Evolutionary conservation across 768 basidiomycete species (phyloP).

Genomic region (Panus rudis): DNA sequence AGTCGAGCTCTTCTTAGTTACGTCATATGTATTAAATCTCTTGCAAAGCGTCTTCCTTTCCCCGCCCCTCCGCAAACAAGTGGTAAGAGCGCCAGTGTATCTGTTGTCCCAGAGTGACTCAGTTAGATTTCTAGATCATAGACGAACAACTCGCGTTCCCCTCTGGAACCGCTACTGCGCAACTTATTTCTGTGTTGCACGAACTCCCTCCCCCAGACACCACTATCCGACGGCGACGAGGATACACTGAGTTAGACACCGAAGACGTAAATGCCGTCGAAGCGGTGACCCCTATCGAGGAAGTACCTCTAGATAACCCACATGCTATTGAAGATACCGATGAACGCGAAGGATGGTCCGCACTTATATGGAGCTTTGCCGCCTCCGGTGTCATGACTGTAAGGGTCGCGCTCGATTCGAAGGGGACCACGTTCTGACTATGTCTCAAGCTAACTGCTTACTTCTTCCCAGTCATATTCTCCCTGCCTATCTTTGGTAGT

Average conservation of each 20-base stretch:
- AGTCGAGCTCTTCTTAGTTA: not conserved
- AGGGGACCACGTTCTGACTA: not conserved
- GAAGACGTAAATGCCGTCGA: constrained; percentile 27
- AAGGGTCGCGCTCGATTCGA: constrained; percentile 18
- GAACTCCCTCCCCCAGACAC: constrained; percentile 61
- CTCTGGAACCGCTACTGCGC: constrained; percentile 93
- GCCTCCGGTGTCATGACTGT: constrained; percentile 75
- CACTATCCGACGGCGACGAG: constrained; percentile 44
- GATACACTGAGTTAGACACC: constrained; percentile 41
- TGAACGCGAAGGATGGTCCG: constrained; percentile 60
- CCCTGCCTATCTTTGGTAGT: constrained; percentile 78
- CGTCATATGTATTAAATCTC: not conserved
- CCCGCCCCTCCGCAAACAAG: constrained; percentile 90
- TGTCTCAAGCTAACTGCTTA: constrained; percentile 65
- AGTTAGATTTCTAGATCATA: constrained; percentile 53
- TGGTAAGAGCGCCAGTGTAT: constrained; percentile 43
- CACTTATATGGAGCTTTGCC: constrained; percentile 71
- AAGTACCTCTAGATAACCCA: not conserved
- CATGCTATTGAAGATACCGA: constrained; percentile 13
- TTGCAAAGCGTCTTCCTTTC: constrained; percentile 81
- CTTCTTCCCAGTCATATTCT: constrained; percentile 84
- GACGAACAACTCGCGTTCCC: constrained; percentile 93
- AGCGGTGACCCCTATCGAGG: not conserved
- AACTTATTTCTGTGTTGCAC: constrained; percentile 88
- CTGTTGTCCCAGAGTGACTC: not conserved